Conservation (phyloP, 1,139 yeast species). For the Geotrichum histeridarum region DNA sequence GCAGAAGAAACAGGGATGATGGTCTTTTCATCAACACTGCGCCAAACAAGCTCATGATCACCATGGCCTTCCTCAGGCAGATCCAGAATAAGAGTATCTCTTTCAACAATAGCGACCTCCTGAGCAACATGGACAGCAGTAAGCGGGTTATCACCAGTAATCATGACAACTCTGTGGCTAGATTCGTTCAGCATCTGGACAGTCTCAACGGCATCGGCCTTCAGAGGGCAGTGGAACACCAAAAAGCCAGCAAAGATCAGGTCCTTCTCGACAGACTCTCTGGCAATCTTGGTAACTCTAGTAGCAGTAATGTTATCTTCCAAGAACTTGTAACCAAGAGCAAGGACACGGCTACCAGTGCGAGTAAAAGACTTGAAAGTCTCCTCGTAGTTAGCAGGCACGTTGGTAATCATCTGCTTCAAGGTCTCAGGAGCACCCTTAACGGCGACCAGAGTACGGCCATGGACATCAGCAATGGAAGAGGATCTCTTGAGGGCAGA, state of each 20-base stretch:
- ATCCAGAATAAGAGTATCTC: slow-evolving; percentile 81
- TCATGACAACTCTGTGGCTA: slow-evolving; percentile 89
- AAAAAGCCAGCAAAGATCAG: slow-evolving; percentile 86
- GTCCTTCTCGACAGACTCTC: slow-evolving; percentile 71
- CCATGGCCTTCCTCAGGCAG: slow-evolving; percentile 54
- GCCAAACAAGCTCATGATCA: slow-evolving; percentile 69
- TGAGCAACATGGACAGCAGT: slow-evolving; percentile 98
- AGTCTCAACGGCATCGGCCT: slow-evolving; percentile 85
- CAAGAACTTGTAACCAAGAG: slow-evolving; percentile 77
- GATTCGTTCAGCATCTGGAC: slow-evolving; percentile 91
- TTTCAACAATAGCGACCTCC: slow-evolving; percentile 81
- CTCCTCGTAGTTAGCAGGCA: slow-evolving; percentile 79
- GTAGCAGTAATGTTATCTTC: slow-evolving; percentile 48
- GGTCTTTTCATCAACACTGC: slow-evolving; percentile 72
- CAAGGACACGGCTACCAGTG: slow-evolving; percentile 93
- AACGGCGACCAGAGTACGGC: slow-evolving; percentile 68
- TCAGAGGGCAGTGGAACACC: slow-evolving; percentile 96
- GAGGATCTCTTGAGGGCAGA: slow-evolving; percentile 94
- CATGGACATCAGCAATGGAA: slow-evolving; percentile 64
- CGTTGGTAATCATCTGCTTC: slow-evolving; percentile 62
- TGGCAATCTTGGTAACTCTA: slow-evolving; percentile 52
- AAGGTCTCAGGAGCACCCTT: slow-evolving; percentile 99
- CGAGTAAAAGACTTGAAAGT: slow-evolving; percentile 88
- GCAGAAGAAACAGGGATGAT: slow-evolving; percentile 63
- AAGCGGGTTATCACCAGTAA: slow-evolving; percentile 97